Conservation (phyloP, 2,329 filamentous ascomycete species). For the Pseudogymnoascus sp. region DNA sequence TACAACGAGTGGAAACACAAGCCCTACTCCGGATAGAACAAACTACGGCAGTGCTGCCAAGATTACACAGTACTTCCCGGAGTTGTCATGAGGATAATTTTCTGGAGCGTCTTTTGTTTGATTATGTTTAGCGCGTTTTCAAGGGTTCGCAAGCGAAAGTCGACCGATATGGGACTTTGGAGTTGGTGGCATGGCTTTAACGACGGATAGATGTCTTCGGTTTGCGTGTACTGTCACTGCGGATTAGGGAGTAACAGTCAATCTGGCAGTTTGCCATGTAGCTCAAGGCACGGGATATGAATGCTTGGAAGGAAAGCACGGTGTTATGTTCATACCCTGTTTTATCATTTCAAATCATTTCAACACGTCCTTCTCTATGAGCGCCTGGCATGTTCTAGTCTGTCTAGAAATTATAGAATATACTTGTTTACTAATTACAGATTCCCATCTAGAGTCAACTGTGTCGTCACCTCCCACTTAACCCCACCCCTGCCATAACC, state of each 20-base stretch:
- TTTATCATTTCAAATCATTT: conserved; percentile 8
- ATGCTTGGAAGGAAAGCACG: neutral
- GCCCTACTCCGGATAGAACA: conserved; percentile 10
- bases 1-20: conserved; percentile 2
- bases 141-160: neutral
- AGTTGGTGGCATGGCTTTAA: neutral
- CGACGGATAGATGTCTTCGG: neutral
- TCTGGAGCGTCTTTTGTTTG: conserved; percentile 5
- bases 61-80: conserved; percentile 26
- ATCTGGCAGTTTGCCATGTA: conserved; percentile 3
- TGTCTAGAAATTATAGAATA: conserved; percentile 1
- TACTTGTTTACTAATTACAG: conserved; percentile 2
- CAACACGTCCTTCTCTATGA: neutral
- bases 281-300: neutral
- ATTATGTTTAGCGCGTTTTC: conserved; percentile 7
- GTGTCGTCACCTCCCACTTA: conserved; percentile 88
- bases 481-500: conserved; percentile 75
- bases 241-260: neutral
- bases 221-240: conserved; percentile 2
- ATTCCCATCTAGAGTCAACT: conserved; percentile 43
- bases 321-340: conserved; percentile 7
- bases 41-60: conserved; percentile 21
- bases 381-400: neutral
- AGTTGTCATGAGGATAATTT: conserved; percentile 14
- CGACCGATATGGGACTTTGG: neutral